These are phyloP conservation scores for Austropuccinia psidii DNA, from an alignment of 1,284 basidiomycete genomes.

Conservation along the genomic window DNA sequence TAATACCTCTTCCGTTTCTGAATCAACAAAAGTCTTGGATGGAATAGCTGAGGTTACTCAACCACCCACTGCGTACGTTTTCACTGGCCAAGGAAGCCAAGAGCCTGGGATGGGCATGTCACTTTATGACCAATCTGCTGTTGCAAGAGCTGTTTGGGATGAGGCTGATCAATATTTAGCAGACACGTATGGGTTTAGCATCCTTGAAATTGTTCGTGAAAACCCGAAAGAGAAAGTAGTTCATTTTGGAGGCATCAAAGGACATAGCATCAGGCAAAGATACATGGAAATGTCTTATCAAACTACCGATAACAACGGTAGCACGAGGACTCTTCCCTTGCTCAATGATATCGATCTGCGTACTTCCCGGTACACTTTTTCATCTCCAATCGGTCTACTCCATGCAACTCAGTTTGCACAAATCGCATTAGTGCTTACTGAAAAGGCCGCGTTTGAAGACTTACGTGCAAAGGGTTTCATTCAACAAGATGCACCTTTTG, in stretches of 20 bases:
- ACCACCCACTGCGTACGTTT: constrained; percentile 87
- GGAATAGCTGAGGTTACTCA: constrained; percentile 89
- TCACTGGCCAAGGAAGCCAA: constrained; percentile 97
- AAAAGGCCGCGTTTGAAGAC: constrained; percentile 95
- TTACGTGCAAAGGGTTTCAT: constrained; percentile 94
- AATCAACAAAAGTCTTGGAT: constrained; percentile 64
- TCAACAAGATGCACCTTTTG: constrained; percentile 81
- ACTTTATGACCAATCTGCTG: constrained; percentile 81
- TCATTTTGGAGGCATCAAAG: constrained; percentile 98
- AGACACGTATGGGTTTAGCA: constrained; percentile 93
- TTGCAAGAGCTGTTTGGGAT: constrained; percentile 94
- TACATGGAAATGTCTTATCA: constrained; percentile 99
- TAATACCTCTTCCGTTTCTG: constrained; percentile 50
- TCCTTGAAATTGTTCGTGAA: constrained; percentile 95
- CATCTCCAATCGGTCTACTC: constrained; percentile 84
- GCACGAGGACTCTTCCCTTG: constrained; percentile 84
- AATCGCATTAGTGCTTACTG: constrained; percentile 92
- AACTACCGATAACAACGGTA: constrained; percentile 70
- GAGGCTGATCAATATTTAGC: constrained; percentile 86
- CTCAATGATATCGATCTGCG: constrained; percentile 75
- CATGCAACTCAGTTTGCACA: constrained; percentile 98
- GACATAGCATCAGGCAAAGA: constrained; percentile 90
- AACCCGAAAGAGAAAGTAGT: constrained; percentile 96
- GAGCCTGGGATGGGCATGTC: constrained; percentile 99
- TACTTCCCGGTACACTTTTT: constrained; percentile 93